Conservation (phyloP, 139 green algal species). For the Raphidocelis subcapitata region DNA sequence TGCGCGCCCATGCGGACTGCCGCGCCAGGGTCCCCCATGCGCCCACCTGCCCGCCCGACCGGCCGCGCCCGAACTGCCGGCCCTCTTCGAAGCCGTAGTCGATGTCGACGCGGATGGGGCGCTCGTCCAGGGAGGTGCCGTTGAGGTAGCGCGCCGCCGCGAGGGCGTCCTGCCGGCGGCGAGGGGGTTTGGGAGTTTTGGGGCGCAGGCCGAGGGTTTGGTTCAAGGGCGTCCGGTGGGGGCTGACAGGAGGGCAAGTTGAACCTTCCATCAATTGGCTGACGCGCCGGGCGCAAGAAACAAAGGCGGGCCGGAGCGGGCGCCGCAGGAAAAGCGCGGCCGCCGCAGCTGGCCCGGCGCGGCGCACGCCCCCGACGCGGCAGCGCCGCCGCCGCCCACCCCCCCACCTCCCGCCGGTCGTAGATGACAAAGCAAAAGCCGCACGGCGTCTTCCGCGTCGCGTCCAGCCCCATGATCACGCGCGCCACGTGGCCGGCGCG, state of each 20-base stretch:
- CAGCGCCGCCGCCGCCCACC: not conserved
- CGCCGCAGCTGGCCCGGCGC: no score
- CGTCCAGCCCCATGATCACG: conserved; percentile 97
- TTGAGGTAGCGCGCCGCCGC: conserved; percentile 87
- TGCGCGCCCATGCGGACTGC: not conserved
- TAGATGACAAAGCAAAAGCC: conserved; percentile 98
- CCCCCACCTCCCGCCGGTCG: conserved; percentile 45
- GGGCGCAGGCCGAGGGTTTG: no score
- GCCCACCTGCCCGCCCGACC: conserved; percentile 84
- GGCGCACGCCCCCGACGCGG: no score
- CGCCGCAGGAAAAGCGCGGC: no score
- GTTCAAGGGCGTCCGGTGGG: no score
- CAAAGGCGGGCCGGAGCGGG: no score
- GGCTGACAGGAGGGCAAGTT: no score
- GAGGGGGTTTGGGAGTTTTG: no score
- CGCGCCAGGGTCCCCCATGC: no score
- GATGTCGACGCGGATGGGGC: conserved; percentile 92
- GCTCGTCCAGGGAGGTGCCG: conserved; percentile 92
- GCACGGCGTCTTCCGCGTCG: conserved; percentile 88
- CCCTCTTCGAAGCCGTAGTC: conserved; percentile 99
- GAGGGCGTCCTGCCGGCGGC: conserved; percentile 71
- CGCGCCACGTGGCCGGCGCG: conserved; percentile 80
- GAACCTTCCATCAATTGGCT: no score
- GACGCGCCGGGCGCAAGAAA: no score
- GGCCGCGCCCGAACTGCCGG: conserved; percentile 91